Percentiles rank a stretch among this genome's conserved stretches.
Evolutionary conservation across 2,329 filamentous ascomycete genomes (phyloP).

Genomic region (Fusarium illudens): DNA sequence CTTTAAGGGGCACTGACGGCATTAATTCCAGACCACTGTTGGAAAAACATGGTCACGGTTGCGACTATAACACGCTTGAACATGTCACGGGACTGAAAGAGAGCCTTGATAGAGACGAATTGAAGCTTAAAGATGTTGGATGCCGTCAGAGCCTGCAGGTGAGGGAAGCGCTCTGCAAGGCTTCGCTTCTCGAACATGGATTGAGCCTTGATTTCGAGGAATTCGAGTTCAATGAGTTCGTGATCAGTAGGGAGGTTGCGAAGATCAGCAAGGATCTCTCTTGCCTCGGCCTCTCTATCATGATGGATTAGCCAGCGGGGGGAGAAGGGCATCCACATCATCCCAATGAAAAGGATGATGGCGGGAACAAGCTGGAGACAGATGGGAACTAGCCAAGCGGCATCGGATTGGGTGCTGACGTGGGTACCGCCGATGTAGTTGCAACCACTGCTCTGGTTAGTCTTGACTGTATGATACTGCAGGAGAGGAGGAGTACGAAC

Average conservation of each 20-base stretch:
- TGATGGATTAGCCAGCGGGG: slow-evolving; percentile 48
- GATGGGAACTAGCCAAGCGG: slow-evolving; percentile 58
- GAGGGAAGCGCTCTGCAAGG: slow-evolving; percentile 72
- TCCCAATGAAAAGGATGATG: slow-evolving; percentile 61
- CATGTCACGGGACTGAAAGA: slow-evolving; percentile 73
- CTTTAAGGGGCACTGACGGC: too few species aligned
- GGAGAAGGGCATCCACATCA: slow-evolving; percentile 60
- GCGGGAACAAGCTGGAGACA: slow-evolving; percentile 64
- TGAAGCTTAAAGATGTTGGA: slow-evolving; percentile 74
- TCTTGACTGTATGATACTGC: not conserved
- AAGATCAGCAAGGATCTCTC: slow-evolving; percentile 43
- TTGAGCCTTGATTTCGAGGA: slow-evolving; percentile 50
- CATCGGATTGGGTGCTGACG: slow-evolving; percentile 47
- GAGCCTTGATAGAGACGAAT: slow-evolving; percentile 70
- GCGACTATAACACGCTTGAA: slow-evolving; percentile 72
- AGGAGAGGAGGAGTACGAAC: slow-evolving; percentile 48
- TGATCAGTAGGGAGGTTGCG: slow-evolving; percentile 46
- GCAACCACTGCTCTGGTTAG: slow-evolving; percentile 45
- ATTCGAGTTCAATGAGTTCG: slow-evolving; percentile 44
- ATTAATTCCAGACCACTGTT: slow-evolving; percentile 60
- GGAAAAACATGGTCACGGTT: slow-evolving; percentile 69
- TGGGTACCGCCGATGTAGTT: slow-evolving; percentile 45
- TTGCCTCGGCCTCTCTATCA: slow-evolving; percentile 43
- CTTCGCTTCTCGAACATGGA: slow-evolving; percentile 76
- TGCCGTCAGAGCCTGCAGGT: slow-evolving; percentile 65